phyloP scores from a whole-genome alignment of 768 basidiomycete genomes.

The Leccinum uliginosum region DNA sequence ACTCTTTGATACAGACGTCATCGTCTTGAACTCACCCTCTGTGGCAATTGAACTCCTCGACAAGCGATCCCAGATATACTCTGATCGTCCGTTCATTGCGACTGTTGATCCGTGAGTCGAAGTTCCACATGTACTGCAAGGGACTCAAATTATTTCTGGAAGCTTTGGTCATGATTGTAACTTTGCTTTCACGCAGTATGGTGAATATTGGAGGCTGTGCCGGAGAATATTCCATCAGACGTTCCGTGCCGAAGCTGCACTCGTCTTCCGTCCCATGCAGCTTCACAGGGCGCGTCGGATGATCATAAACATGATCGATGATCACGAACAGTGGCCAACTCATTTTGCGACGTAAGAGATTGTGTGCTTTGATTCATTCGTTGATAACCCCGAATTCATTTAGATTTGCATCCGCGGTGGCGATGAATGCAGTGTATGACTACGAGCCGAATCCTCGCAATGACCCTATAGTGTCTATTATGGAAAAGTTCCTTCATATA shows the following conservation, averaged over 20 bases:
- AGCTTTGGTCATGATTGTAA: background rate
- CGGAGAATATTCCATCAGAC: conserved; percentile 19
- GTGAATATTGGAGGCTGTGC: background rate
- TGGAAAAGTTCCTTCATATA: background rate
- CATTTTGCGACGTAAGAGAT: background rate
- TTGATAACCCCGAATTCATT: background rate
- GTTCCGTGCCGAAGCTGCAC: conserved; percentile 5
- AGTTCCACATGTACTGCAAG: too few relatives aligned
- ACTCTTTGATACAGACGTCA: background rate
- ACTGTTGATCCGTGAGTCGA: conserved; percentile 1
- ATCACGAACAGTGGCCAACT: background rate
- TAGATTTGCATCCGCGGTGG: conserved; percentile 32
- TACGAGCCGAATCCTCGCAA: background rate
- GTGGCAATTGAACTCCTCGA: background rate
- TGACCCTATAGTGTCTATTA: background rate
- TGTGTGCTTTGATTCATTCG: background rate
- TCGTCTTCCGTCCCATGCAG: conserved; percentile 14
- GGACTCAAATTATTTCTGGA: background rate
- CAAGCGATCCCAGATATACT: background rate
- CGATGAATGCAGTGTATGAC: conserved; percentile 11
- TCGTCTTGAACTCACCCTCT: background rate
- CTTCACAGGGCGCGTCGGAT: conserved; percentile 11
- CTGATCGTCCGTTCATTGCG: background rate
- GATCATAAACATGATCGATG: conserved; percentile 8
- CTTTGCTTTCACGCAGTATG: background rate